Evolutionary conservation across 306 rosid species (phyloP).

Genomic region (Medicago ruthenica): DNA sequence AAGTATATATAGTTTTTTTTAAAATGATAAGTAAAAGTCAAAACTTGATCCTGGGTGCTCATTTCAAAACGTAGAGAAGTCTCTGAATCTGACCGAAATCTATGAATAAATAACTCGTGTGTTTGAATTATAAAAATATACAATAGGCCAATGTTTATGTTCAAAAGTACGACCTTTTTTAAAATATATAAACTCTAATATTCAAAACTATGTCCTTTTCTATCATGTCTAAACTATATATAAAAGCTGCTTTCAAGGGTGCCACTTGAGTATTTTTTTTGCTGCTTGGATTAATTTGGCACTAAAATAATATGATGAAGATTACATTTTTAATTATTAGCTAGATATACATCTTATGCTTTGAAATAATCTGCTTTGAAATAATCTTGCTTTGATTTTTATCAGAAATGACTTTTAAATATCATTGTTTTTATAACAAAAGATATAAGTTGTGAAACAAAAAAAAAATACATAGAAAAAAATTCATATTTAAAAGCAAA

Average conservation of each 20-base stretch:
- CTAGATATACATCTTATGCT: neutral
- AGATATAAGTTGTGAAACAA: no score
- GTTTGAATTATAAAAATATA: slow-evolving; percentile 33
- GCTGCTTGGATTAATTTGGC: no score
- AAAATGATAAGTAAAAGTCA: slow-evolving; percentile 39
- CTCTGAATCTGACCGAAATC: slow-evolving; percentile 39
- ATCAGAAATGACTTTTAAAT: neutral
- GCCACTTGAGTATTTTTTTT: neutral
- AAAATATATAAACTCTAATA: neutral
- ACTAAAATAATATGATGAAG: neutral
- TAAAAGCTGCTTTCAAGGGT: slow-evolving; percentile 9
- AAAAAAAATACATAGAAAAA: no score
- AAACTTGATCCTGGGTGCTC: slow-evolving; percentile 29
- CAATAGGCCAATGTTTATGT: slow-evolving; percentile 12
- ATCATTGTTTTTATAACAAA: neutral
- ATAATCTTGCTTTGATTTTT: neutral
- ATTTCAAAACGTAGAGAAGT: slow-evolving; percentile 9
- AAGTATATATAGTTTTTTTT: neutral
- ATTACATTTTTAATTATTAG: neutral
- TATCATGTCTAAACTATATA: neutral
- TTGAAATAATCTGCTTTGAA: neutral
- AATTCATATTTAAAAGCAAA: neutral
- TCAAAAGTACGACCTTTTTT: neutral
- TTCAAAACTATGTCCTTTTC: neutral
- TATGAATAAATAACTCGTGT: slow-evolving; percentile 30